These are phyloP conservation scores for Penicillium sp. DNA, from an alignment of 2,329 filamentous ascomycete species.

Conservation along the genomic window DNA sequence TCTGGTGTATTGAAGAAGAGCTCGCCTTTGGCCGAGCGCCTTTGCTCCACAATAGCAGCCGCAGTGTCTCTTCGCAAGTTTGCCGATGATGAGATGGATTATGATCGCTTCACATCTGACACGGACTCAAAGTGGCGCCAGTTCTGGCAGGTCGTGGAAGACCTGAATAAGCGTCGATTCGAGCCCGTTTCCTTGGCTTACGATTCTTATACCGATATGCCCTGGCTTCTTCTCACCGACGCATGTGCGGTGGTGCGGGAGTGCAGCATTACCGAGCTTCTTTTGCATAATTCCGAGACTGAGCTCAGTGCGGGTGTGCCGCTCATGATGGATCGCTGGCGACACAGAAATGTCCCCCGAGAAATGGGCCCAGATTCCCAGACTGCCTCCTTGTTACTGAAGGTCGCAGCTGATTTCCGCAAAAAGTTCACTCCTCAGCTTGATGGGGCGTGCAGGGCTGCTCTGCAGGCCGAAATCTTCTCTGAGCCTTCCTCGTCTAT, in stretches of 20 bases:
- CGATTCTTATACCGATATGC: slow-evolving; percentile 69
- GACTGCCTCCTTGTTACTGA: slow-evolving; percentile 64
- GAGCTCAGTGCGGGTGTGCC: slow-evolving; percentile 40
- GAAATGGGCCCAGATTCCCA: slow-evolving; percentile 57
- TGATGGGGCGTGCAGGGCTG: slow-evolving; percentile 66
- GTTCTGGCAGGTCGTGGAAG: slow-evolving; percentile 82
- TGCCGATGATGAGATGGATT: slow-evolving; percentile 68
- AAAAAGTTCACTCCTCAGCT: slow-evolving; percentile 71
- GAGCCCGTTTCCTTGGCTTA: slow-evolving; percentile 78
- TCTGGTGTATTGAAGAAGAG: slow-evolving; percentile 48
- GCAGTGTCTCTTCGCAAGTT: slow-evolving; percentile 67
- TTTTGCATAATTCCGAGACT: slow-evolving; percentile 66
- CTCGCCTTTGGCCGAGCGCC: slow-evolving; percentile 70
- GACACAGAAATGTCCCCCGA: slow-evolving; percentile 43
- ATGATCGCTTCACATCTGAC: slow-evolving; percentile 71
- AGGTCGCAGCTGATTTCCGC: slow-evolving; percentile 69
- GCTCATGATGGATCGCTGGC: slow-evolving; percentile 45
- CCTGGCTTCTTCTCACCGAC: slow-evolving; percentile 85
- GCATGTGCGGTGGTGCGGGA: slow-evolving; percentile 75
- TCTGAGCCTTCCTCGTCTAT: slow-evolving; percentile 71
- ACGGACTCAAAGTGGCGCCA: slow-evolving; percentile 84
- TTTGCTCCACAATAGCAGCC: slow-evolving; percentile 71
- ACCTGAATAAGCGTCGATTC: slow-evolving; percentile 81
- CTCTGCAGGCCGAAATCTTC: slow-evolving; percentile 72
- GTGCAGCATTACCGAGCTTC: slow-evolving; percentile 75